A percentile compares a stretch with the other conserved stretches of the same genome.
phyloP scores from a whole-genome alignment of 257 asterid species.

The Linaria vulgaris region DNA sequence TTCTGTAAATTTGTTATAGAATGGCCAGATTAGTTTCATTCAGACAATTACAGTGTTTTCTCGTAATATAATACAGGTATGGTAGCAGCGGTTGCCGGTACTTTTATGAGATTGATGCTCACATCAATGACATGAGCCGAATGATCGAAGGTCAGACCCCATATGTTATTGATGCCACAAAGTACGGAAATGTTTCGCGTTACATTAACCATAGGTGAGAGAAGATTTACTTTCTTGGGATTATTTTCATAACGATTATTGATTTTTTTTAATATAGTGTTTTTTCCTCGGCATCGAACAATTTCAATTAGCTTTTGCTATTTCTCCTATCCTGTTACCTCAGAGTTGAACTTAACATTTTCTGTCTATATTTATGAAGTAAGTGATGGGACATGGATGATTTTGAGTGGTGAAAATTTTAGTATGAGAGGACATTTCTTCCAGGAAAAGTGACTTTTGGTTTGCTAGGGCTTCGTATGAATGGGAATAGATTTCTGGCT shows the following conservation, averaged over 20 bases:
- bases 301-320: conserved; percentile 3
- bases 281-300: conserved; percentile 7
- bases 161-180: conserved; percentile 79
- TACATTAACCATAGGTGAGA: conserved; percentile 94
- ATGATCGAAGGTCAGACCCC: conserved; percentile 74
- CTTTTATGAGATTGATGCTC: conserved; percentile 71
- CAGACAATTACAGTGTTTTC: conserved; percentile 12
- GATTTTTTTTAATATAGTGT: too few relatives aligned
- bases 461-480: too few relatives aligned
- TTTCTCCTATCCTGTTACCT: background rate
- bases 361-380: background rate
- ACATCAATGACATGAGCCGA: conserved; percentile 77
- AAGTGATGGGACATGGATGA: background rate
- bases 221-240: background rate
- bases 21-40: background rate
- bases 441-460: too few relatives aligned
- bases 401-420: too few relatives aligned
- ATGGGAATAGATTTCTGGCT: too few relatives aligned
- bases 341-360: background rate
- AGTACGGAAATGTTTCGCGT: conserved; percentile 90
- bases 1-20: conserved; percentile 1
- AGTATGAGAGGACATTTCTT: too few relatives aligned
- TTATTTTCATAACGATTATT: background rate
- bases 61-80: conserved; percentile 44
- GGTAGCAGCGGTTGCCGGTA: conserved; percentile 55